Evolutionary conservation across 2,329 filamentous ascomycete genomes (phyloP).

Genomic region (Colletotrichum acutatum): DNA sequence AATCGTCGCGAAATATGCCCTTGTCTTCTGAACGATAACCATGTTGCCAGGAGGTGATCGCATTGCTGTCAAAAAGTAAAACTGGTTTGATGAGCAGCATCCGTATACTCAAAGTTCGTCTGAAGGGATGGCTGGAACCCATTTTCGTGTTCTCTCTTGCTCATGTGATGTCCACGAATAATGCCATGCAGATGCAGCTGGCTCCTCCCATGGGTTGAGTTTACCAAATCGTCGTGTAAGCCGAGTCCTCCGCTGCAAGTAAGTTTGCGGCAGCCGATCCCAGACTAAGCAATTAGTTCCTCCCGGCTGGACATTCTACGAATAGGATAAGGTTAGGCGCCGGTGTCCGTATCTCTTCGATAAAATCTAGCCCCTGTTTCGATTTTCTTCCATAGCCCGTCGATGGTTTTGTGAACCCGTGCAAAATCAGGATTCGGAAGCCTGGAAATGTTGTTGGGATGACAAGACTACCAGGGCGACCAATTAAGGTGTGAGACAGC

Average conservation of each 20-base stretch:
- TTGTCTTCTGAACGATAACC: neutral
- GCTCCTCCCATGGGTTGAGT: neutral
- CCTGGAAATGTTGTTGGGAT: neutral
- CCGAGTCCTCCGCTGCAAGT: neutral
- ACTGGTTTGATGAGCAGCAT: constrained; percentile 14
- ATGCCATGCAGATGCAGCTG: neutral
- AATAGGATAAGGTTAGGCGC: neutral
- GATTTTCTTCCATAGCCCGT: neutral
- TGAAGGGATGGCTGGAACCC: constrained; percentile 24
- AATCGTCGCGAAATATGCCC: constrained; percentile 5
- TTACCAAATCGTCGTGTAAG: neutral
- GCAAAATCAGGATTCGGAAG: neutral
- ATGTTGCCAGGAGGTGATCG: constrained; percentile 10
- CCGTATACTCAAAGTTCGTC: constrained; percentile 24
- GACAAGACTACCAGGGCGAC: constrained; percentile 11
- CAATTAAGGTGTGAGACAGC: neutral
- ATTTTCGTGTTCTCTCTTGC: constrained; percentile 7
- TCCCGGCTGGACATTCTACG: neutral
- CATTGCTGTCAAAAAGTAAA: neutral
- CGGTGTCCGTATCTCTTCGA: neutral
- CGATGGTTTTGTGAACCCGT: neutral
- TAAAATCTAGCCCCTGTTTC: neutral
- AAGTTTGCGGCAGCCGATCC: neutral
- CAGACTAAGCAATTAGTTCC: neutral
- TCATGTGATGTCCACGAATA: neutral